phyloP scores from a whole-genome alignment of 805 yeast species.

The Schwanniomyces yamadae region DNA sequence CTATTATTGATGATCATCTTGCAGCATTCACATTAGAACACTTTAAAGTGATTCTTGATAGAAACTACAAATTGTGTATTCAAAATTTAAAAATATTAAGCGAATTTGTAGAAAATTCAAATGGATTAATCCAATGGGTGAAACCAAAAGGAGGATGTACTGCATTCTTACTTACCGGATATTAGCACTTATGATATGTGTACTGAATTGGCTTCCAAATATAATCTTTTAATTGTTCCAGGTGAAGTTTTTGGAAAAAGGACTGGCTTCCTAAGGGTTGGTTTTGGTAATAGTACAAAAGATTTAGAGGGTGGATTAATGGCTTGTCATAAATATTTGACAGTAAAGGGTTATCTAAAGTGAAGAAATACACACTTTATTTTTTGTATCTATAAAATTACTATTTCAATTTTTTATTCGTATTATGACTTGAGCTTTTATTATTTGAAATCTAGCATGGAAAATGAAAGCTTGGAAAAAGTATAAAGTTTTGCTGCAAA shows the following conservation, averaged over 20 bases:
- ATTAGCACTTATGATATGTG: constrained; percentile 34
- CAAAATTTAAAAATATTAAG: constrained; percentile 36
- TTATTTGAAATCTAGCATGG: neutral
- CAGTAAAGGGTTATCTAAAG: neutral
- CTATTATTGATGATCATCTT: constrained; percentile 45
- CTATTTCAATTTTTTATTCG: too few species aligned
- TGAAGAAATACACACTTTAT: neutral
- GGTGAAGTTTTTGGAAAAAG: constrained; percentile 46
- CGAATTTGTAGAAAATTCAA: constrained; percentile 26
- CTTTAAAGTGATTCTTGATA: constrained; percentile 30
- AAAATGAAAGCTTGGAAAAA: neutral
- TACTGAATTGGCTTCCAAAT: constrained; percentile 31
- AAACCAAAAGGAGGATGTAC: constrained; percentile 50
- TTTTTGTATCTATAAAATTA: too few species aligned
- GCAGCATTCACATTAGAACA: constrained; percentile 45
- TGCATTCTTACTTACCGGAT: constrained; percentile 33
- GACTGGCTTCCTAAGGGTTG: constrained; percentile 46
- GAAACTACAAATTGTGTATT: constrained; percentile 41
- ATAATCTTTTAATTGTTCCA: constrained; percentile 43
- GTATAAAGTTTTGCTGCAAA: neutral
- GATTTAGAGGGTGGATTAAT: constrained; percentile 36
- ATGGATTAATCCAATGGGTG: constrained; percentile 38
- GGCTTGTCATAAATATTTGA: constrained; percentile 15
- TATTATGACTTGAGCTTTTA: neutral
- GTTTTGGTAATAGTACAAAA: constrained; percentile 44